These are phyloP conservation scores for Pilasporangium apinafurcum DNA, from an alignment of 352 stramenopile species.

Conservation along the genomic window DNA sequence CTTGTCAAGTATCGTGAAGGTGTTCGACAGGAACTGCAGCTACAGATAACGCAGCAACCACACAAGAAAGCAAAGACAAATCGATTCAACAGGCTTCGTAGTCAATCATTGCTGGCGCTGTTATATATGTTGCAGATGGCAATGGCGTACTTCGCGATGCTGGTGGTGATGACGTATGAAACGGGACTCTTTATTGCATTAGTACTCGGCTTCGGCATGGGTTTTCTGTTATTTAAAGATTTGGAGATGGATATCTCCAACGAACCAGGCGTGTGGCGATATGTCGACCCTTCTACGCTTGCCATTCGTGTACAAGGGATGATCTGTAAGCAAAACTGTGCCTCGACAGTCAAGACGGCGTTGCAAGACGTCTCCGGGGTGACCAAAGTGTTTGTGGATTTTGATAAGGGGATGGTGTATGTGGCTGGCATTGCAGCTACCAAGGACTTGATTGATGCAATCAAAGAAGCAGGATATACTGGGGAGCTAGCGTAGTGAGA, in stretches of 20 bases:
- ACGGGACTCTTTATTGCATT: constrained; percentile 67
- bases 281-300: constrained; percentile 60
- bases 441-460: constrained; percentile 42
- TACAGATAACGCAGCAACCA: constrained; percentile 41
- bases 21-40: constrained; percentile 31
- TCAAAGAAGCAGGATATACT: constrained; percentile 64
- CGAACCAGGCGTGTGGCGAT: constrained; percentile 65
- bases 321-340: constrained; percentile 88
- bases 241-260: constrained; percentile 60
- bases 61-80: no score
- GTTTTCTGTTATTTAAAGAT: constrained; percentile 72
- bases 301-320: constrained; percentile 83
- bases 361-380: constrained; percentile 51
- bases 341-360: constrained; percentile 66
- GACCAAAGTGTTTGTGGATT: constrained; percentile 66
- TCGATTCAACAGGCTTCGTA: constrained; percentile 59
- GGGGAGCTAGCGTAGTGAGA: no score
- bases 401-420: constrained; percentile 68
- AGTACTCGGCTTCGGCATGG: constrained; percentile 58
- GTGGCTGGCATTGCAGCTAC: constrained; percentile 51
- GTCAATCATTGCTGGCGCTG: constrained; percentile 49
- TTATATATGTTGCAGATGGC: constrained; percentile 82
- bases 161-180: constrained; percentile 82
- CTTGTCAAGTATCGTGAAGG: constrained; percentile 49
- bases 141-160: constrained; percentile 78